Evolutionary conservation across 805 yeast species (phyloP).

Genomic region (Saccharomycopsis sp.): DNA sequence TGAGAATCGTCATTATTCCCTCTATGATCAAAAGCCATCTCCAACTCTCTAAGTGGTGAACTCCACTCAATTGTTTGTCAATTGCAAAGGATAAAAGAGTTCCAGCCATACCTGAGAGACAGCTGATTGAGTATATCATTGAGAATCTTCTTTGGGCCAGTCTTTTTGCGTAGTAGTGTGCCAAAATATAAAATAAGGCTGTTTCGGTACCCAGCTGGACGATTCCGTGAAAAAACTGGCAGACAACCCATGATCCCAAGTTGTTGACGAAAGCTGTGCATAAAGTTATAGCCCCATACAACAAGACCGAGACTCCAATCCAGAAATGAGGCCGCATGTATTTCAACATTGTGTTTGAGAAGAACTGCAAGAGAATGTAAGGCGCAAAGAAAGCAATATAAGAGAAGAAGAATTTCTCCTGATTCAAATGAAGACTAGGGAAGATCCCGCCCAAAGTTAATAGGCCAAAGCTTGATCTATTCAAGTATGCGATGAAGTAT

Average conservation of each 20-base stretch:
- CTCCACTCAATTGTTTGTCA: constrained; percentile 69
- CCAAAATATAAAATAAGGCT: constrained; percentile 38
- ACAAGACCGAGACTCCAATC: constrained; percentile 34
- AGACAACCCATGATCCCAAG: constrained; percentile 34
- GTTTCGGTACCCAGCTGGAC: constrained; percentile 41
- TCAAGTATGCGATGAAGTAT: constrained; percentile 11
- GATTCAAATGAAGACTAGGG: background rate
- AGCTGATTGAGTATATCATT: constrained; percentile 28
- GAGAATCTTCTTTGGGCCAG: constrained; percentile 37
- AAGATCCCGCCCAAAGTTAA: background rate
- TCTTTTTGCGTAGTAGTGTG: constrained; percentile 35
- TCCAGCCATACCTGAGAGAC: constrained; percentile 71
- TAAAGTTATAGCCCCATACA: constrained; percentile 36
- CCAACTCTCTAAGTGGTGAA: constrained; percentile 48
- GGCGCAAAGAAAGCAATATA: constrained; percentile 16
- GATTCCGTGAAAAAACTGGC: constrained; percentile 38
- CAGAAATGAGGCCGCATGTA: constrained; percentile 37
- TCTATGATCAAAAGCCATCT: constrained; percentile 46
- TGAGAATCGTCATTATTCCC: constrained; percentile 32
- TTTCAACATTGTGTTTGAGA: constrained; percentile 35
- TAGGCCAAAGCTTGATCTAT: constrained; percentile 23
- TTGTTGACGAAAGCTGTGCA: constrained; percentile 38
- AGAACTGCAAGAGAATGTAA: constrained; percentile 15
- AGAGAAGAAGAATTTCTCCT: constrained; percentile 1
- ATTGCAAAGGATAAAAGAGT: constrained; percentile 50